phyloP scores from a whole-genome alignment of 352 stramenopile species.

The Globisporangium paddicum region DNA sequence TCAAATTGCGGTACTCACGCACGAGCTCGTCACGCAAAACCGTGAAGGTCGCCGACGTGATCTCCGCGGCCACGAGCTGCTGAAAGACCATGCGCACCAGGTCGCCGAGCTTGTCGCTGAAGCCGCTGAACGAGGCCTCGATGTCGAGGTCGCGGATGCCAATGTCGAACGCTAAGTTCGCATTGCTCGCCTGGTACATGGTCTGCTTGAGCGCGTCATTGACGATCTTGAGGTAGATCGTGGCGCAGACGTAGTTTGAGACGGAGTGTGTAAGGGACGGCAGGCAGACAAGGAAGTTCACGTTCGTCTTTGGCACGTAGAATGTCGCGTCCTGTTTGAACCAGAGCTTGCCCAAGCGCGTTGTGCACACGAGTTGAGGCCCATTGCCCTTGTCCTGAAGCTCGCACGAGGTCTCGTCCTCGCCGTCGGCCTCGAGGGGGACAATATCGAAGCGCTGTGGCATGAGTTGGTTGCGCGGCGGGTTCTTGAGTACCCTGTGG shows the following conservation, averaged over 20 bases:
- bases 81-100: conserved; percentile 45
- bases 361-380: conserved; percentile 30
- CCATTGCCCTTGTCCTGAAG: not conserved
- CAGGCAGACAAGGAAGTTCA: conserved; percentile 58
- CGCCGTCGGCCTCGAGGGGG: conserved; percentile 4
- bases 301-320: conserved; percentile 58
- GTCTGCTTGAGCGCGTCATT: conserved; percentile 62
- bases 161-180: conserved; percentile 51
- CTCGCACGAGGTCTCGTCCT: too few species aligned
- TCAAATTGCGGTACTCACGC: conserved; percentile 65
- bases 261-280: conserved; percentile 40
- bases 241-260: conserved; percentile 43
- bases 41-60: conserved; percentile 33
- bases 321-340: conserved; percentile 71
- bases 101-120: conserved; percentile 61
- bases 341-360: conserved; percentile 55
- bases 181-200: conserved; percentile 56
- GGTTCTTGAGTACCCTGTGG: conserved; percentile 14
- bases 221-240: conserved; percentile 66
- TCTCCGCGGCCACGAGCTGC: conserved; percentile 29
- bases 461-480: conserved; percentile 61
- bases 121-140: conserved; percentile 60
- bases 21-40: conserved; percentile 52
- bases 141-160: conserved; percentile 60
- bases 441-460: conserved; percentile 53